A percentile compares a stretch with the other conserved stretches of the same genome.
These are phyloP conservation scores for Cyclostephanos tholiformis DNA, from an alignment of 108 stramenopile genomes.

Conservation along the genomic window DNA sequence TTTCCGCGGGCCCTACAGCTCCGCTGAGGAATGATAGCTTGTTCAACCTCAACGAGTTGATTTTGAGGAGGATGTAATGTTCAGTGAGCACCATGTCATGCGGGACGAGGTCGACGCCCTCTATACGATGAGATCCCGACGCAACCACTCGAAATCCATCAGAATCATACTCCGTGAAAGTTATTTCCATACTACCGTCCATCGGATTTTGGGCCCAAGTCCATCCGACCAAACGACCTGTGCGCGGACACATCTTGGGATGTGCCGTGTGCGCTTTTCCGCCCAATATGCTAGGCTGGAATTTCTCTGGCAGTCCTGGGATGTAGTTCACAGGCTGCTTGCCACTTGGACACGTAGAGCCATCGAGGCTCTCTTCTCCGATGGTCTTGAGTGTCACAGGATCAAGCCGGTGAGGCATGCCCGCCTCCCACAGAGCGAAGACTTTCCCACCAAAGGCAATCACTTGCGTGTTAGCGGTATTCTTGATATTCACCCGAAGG, in stretches of 20 bases:
- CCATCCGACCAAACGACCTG: slow-evolving; percentile 63
- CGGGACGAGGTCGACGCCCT: slow-evolving; percentile 47
- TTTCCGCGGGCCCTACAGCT: slow-evolving; percentile 56
- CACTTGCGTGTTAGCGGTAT: slow-evolving; percentile 70
- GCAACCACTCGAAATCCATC: slow-evolving; percentile 46
- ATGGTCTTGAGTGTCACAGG: slow-evolving; percentile 57
- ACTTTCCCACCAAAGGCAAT: slow-evolving; percentile 67
- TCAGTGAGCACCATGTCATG: slow-evolving; percentile 70
- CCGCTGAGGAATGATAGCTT: slow-evolving; percentile 46
- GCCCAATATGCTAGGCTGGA: slow-evolving; percentile 53
- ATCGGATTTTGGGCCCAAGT: slow-evolving; percentile 48
- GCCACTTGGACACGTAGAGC: neutral
- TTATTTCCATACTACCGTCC: slow-evolving; percentile 41
- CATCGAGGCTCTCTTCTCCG: slow-evolving; percentile 54
- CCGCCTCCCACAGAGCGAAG: slow-evolving; percentile 66
- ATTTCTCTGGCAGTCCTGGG: slow-evolving; percentile 38
- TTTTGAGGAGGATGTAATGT: slow-evolving; percentile 51
- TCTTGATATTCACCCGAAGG: slow-evolving; percentile 61
- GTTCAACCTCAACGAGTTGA: slow-evolving; percentile 60
- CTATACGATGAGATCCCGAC: slow-evolving; percentile 34
- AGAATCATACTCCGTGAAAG: slow-evolving; percentile 58
- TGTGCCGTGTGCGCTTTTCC: slow-evolving; percentile 63
- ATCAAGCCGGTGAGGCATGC: slow-evolving; percentile 55
- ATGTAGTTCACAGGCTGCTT: slow-evolving; percentile 41
- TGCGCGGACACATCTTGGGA: slow-evolving; percentile 57